Percentiles rank a stretch among this genome's conserved stretches.
phyloP scores from a whole-genome alignment of 495 filamentous ascomycete species.

The Trichoderma virens region DNA sequence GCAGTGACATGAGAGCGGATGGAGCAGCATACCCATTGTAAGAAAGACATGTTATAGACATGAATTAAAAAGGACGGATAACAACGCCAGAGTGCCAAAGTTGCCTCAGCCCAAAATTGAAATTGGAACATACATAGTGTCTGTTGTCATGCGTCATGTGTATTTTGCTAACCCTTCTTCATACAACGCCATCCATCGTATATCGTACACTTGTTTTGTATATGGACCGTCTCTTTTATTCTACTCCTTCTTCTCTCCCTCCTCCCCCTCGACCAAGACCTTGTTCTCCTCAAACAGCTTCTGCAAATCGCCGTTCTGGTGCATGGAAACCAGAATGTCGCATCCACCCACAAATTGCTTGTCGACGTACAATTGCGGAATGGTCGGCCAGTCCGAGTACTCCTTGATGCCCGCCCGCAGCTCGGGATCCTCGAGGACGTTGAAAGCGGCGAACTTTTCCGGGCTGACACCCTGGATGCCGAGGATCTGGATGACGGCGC shows the following conservation, averaged over 20 bases:
- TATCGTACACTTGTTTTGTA: not conserved
- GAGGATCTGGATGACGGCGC: slow-evolving; percentile 89
- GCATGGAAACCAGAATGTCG: slow-evolving; percentile 95
- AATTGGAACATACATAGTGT: not conserved
- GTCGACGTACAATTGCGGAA: slow-evolving; percentile 90
- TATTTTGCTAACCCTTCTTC: not conserved
- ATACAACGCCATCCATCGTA: not conserved
- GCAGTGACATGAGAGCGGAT: slow-evolving; percentile 85
- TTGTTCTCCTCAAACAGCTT: slow-evolving; percentile 86
- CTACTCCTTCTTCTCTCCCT: slow-evolving; percentile 7
- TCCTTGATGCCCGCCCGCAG: slow-evolving; percentile 91
- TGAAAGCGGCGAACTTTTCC: slow-evolving; percentile 92
- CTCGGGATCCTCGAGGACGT: slow-evolving; percentile 87
- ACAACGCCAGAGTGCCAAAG: not conserved
- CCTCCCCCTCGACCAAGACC: slow-evolving; percentile 47
- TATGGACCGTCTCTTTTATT: not conserved
- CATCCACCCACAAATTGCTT: slow-evolving; percentile 96
- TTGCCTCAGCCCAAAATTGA: not conserved
- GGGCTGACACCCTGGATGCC: slow-evolving; percentile 93
- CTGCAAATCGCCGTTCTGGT: slow-evolving; percentile 89
- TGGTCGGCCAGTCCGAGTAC: slow-evolving; percentile 97
- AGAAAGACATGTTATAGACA: not conserved
- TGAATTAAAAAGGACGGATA: not conserved
- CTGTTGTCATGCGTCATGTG: not conserved
- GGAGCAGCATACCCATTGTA: slow-evolving; percentile 65